Evolutionary conservation across 2,329 filamentous ascomycete species (phyloP), one percentile per base, ranked within the genome.

Genomic region (Aspergillus pseudoterreus): DNA sequence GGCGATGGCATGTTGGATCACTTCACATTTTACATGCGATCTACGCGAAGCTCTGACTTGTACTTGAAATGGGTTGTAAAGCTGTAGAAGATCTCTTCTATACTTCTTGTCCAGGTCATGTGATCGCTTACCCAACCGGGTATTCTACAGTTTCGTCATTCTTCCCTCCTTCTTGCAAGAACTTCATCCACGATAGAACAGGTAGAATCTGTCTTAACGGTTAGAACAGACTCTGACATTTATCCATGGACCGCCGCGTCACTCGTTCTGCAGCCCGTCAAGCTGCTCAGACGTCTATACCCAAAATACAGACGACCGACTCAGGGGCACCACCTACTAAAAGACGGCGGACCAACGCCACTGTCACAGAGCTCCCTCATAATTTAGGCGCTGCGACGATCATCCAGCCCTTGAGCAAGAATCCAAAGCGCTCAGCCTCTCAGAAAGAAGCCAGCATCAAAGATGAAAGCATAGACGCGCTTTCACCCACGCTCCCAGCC

Each of bases 231-330:
- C 6, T 22, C 22, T 22, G 11, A 5, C 33, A 12, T 6, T n/a
- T 12, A 35, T 35, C 33, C 10, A 65, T 66, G 59, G 52, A 54
- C 15, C 47, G 42, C 38, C 63, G 63, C 30, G 48, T 63, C 17
- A 71, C 67, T 39, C 66, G 68, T 6, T 64, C 64, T 36, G 60
- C 60, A 10, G 58, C 60, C 12, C 58, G 55, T 46, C 53, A 63
- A 32, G 56, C 61, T 46, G 59, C 32, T 14, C 15, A 17, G n/a
- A 15, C 30, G 15, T 21, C 21, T 11, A 6, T 14, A 38, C 14
- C 6, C 19, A 17, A n/a, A 19, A 22, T 22, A 22, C 22, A 22
- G 22, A 8, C n/a, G 10, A 19, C 11, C 21, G 8, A 30, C 1
- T 9, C 27, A 10, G 27, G 8, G 8, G 27, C 27, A 30, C 47